These are phyloP conservation scores for Sugiyamaella xylanicola DNA, from an alignment of 1,139 yeast species.

Conservation along the genomic window DNA sequence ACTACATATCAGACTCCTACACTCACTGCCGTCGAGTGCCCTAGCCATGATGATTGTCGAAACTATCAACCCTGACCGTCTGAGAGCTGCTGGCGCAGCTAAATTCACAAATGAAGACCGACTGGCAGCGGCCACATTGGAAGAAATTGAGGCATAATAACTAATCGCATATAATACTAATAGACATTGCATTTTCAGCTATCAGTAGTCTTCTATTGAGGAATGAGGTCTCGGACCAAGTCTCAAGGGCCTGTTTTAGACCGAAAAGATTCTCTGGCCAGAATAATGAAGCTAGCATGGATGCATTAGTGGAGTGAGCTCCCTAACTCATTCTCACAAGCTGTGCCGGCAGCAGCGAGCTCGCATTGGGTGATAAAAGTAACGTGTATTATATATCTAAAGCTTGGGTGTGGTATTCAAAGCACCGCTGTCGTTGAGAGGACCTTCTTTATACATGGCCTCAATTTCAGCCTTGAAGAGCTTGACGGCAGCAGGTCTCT, in stretches of 20 bases:
- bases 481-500: conserved; percentile 60
- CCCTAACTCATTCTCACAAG: too few relatives aligned
- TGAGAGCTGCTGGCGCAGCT: background rate
- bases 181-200: background rate
- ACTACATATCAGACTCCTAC: conserved; percentile 43
- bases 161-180: background rate
- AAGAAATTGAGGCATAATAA: conserved; percentile 9
- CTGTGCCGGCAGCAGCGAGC: too few relatives aligned
- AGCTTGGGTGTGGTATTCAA: conserved; percentile 10
- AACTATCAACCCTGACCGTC: conserved; percentile 44
- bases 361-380: too few relatives aligned
- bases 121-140: conserved; percentile 1
- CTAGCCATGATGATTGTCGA: conserved; percentile 48
- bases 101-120: conserved; percentile 5
- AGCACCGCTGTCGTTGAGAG: conserved; percentile 27
- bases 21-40: conserved; percentile 46
- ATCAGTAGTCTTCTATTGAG: too few relatives aligned
- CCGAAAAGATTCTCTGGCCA: too few relatives aligned
- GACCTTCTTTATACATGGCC: conserved; percentile 63
- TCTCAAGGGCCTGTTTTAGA: too few relatives aligned
- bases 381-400: background rate
- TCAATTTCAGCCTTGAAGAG: conserved; percentile 53
- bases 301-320: too few relatives aligned
- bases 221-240: conserved; percentile 2
- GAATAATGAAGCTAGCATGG: too few relatives aligned